These are phyloP conservation scores for Musa balbisiana DNA, from an alignment of 202 grass and related monocot genomes.

Conservation along the genomic window DNA sequence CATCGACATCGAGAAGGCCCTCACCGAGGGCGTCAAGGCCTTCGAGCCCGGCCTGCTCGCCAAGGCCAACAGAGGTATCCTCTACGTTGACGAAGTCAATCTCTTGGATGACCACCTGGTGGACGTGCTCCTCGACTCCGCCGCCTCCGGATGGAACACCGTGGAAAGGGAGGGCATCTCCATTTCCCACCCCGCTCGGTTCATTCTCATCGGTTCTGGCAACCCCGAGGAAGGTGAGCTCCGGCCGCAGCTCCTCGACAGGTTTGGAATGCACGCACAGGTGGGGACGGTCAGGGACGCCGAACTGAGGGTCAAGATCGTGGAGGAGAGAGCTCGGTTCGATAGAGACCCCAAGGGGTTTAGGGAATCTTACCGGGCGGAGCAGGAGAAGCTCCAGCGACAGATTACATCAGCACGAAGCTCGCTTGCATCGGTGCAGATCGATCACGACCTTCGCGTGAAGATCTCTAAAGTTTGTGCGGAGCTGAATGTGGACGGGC, in stretches of 20 bases:
- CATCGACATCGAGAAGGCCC: conserved; percentile 98
- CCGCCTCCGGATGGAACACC: conserved; percentile 90
- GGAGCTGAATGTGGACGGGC: conserved; percentile 82
- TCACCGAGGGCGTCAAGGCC: conserved; percentile 92
- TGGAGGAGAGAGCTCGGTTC: conserved; percentile 80
- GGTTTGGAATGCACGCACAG: conserved; percentile 96
- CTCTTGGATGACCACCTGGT: conserved; percentile 88
- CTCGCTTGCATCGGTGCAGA: conserved; percentile 53
- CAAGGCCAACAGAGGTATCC: conserved; percentile 95
- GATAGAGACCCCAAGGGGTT: conserved; percentile 74
- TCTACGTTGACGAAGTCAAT: conserved; percentile 96
- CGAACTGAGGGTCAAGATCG: conserved; percentile 89
- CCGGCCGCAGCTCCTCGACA: conserved; percentile 81
- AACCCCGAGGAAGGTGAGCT: conserved; percentile 95
- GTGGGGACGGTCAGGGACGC: conserved; percentile 82
- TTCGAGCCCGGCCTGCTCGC: conserved; percentile 91
- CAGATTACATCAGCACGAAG: conserved; percentile 62
- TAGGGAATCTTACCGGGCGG: conserved; percentile 55
- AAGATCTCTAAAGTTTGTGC: conserved; percentile 94
- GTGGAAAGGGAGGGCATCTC: conserved; percentile 99
- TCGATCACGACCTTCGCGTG: conserved; percentile 73
- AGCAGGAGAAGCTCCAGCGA: conserved; percentile 78
- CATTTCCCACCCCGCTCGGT: conserved; percentile 86
- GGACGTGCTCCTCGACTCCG: conserved; percentile 79
- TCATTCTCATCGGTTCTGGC: conserved; percentile 93